These are phyloP conservation scores for Fusarium agapanthi DNA, from an alignment of 2,329 filamentous ascomycete genomes.

Conservation along the genomic window DNA sequence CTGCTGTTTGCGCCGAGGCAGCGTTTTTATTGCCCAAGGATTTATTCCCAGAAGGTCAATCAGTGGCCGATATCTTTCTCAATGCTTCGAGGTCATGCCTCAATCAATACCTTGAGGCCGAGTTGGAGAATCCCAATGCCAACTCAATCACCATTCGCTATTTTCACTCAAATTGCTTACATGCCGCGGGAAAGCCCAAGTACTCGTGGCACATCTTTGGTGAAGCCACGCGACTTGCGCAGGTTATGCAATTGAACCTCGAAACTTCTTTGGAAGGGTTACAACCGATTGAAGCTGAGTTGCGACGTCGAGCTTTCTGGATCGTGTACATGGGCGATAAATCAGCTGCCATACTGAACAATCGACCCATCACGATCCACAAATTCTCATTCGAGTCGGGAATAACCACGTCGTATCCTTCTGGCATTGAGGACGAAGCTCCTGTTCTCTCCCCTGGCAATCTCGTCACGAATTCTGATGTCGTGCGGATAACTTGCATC, in stretches of 20 bases:
- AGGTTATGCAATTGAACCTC: constrained; percentile 54
- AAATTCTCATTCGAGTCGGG: constrained; percentile 53
- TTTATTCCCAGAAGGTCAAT: constrained; percentile 51
- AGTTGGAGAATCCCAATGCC: constrained; percentile 53
- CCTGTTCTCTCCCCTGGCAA: constrained; percentile 23
- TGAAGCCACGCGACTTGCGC: constrained; percentile 52
- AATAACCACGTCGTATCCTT: constrained; percentile 49
- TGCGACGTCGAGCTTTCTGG: constrained; percentile 50
- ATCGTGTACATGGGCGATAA: constrained; percentile 53
- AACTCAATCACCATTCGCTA: constrained; percentile 55
- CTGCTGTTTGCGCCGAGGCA: constrained; percentile 54
- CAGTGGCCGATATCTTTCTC: constrained; percentile 50
- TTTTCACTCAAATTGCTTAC: constrained; percentile 56
- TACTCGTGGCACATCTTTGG: constrained; percentile 58
- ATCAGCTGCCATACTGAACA: constrained; percentile 51
- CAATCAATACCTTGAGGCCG: constrained; percentile 51
- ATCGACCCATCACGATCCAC: constrained; percentile 54
- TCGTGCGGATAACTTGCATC: constrained; percentile 43
- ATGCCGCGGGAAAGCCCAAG: constrained; percentile 53
- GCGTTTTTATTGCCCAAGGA: constrained; percentile 52
- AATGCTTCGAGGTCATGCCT: constrained; percentile 51
- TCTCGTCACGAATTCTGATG: constrained; percentile 15
- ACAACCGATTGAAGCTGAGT: constrained; percentile 49
- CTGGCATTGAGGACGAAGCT: constrained; percentile 43
- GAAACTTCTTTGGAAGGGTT: constrained; percentile 50